phyloP scores from a whole-genome alignment of 1,284 basidiomycete genomes.

The Irpex sp. region DNA sequence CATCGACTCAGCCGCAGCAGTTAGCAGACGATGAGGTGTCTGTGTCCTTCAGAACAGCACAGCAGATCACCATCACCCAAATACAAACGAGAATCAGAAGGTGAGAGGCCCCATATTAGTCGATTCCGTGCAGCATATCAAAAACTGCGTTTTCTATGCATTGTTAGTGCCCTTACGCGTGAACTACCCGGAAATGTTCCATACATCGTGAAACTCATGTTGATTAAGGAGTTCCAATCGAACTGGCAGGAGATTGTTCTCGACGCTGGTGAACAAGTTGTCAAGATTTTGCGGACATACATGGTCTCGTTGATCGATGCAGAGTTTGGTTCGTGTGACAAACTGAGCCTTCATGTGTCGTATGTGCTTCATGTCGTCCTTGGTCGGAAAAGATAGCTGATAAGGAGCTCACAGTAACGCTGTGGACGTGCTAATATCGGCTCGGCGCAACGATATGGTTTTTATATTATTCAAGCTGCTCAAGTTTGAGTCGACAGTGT shows the following conservation, averaged over 20 bases:
- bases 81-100: conserved; percentile 19
- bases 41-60: not conserved
- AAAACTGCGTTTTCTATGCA: too few species aligned
- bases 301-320: conserved; percentile 13
- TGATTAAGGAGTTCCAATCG: conserved; percentile 36
- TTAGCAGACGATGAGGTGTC: conserved; percentile 7
- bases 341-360: conserved; percentile 7
- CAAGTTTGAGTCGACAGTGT: conserved; percentile 13
- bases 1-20: not conserved
- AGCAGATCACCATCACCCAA: conserved; percentile 5
- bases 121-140: too few species aligned
- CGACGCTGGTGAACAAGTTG: conserved; percentile 35
- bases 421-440: conserved; percentile 10
- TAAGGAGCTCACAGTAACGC: not conserved
- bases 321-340: conserved; percentile 9
- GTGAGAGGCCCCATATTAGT: conserved; percentile 9
- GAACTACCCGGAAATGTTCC: conserved; percentile 49
- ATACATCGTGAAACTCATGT: conserved; percentile 41
- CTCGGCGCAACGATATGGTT: not conserved
- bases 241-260: conserved; percentile 37
- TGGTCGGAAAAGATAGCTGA: too few species aligned
- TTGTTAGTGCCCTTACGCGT: conserved; percentile 40
- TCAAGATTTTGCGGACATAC: conserved; percentile 20
- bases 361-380: conserved; percentile 5
- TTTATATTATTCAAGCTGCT: conserved; percentile 10